Evolutionary conservation across 768 basidiomycete genomes (phyloP).

Genomic region (Amyloporia xantha): DNA sequence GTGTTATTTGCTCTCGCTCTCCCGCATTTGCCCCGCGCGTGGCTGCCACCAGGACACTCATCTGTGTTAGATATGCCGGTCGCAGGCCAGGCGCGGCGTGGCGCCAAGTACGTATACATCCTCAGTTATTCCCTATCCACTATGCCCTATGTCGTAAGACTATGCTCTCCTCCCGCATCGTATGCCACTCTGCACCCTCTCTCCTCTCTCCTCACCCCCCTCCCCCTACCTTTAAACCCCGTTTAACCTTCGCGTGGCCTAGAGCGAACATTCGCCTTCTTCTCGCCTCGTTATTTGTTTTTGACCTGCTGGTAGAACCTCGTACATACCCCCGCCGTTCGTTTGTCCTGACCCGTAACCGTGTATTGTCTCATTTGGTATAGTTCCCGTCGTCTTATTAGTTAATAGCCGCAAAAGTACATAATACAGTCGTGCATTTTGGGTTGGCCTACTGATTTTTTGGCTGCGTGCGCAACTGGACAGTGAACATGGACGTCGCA

Average conservation of each 20-base stretch:
- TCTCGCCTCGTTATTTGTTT: not conserved
- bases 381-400: not conserved
- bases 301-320: not conserved
- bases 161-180: not conserved
- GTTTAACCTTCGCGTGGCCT: not conserved
- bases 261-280: not conserved
- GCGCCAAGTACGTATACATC: not conserved
- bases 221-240: not conserved
- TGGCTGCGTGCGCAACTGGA: too few species aligned
- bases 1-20: not conserved
- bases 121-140: not conserved
- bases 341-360: not conserved
- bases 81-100: not conserved
- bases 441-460: too few species aligned
- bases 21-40: not conserved
- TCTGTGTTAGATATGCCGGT: not conserved
- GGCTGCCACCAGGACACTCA: not conserved
- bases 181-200: not conserved
- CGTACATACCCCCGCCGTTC: not conserved
- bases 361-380: not conserved
- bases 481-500: too few species aligned
- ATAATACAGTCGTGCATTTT: not conserved
- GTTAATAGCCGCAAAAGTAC: constrained; percentile 1
- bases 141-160: not conserved
- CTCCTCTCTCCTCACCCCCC: not conserved